phyloP scores from a whole-genome alignment of 116 monocot genomes.

The Papilionanthe hybrid region DNA sequence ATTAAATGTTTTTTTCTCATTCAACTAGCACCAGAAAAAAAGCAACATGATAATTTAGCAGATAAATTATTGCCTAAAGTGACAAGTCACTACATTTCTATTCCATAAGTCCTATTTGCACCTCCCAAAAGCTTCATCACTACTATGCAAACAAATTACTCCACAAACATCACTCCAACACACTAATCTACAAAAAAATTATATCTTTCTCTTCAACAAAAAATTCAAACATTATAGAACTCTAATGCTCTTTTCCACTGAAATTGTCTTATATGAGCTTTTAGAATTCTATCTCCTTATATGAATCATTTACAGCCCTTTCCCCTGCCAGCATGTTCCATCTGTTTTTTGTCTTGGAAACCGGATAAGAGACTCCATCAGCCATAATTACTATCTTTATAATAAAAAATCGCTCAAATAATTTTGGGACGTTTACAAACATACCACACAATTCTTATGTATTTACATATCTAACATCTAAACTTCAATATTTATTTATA shows the following conservation, averaged over 20 bases:
- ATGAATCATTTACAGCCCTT: neutral
- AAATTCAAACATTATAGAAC: neutral
- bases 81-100: neutral
- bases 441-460: no score
- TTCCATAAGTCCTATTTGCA: neutral
- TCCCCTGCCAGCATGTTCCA: neutral
- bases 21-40: neutral
- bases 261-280: neutral
- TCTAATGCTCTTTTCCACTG: neutral
- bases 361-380: neutral
- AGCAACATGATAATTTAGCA: neutral
- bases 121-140: neutral
- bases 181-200: neutral
- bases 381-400: neutral
- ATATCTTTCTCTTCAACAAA: neutral
- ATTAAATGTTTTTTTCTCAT: neutral
- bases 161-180: neutral
- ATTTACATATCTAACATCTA: no score
- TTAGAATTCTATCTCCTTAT: neutral
- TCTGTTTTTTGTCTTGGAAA: neutral
- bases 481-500: no score
- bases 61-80: neutral
- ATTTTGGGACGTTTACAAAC: neutral
- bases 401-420: neutral
- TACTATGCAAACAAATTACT: neutral